These are phyloP conservation scores for Rhamnella rubrinervis DNA, from an alignment of 331 rosid genomes.

Conservation along the genomic window DNA sequence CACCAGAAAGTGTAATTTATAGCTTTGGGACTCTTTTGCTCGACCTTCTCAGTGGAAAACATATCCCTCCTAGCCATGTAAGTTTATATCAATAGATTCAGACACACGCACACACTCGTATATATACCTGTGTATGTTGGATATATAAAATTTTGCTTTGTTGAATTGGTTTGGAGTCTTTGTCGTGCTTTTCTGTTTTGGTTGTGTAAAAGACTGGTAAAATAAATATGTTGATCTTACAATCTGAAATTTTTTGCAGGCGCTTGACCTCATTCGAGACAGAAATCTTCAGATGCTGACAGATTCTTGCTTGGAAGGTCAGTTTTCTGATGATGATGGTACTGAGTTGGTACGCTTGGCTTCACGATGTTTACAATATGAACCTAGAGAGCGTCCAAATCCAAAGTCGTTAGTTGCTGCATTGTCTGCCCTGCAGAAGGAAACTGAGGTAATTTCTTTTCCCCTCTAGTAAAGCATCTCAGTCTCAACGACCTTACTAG, in stretches of 20 bases:
- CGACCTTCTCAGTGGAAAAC: conserved; percentile 86
- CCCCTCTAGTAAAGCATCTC: not conserved
- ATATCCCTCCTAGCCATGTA: conserved; percentile 87
- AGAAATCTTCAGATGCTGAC: conserved; percentile 87
- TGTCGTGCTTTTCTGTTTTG: not conserved
- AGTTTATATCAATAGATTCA: conserved; percentile 21
- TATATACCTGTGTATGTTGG: not conserved
- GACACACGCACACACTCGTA: not conserved
- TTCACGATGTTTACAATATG: conserved; percentile 82
- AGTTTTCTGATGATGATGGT: conserved; percentile 74
- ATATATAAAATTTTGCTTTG: not conserved
- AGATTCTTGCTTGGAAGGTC: conserved; percentile 87
- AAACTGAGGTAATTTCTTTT: conserved; percentile 62
- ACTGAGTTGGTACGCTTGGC: conserved; percentile 84
- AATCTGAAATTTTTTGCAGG: conserved; percentile 43
- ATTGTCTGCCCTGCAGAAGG: conserved; percentile 80
- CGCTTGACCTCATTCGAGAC: conserved; percentile 84
- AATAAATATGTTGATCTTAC: conserved; percentile 27
- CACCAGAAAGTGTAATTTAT: conserved; percentile 76
- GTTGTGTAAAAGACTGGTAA: not conserved
- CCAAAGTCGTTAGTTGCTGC: conserved; percentile 73
- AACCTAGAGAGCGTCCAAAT: conserved; percentile 87
- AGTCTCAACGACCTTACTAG: not conserved
- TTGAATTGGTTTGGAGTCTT: not conserved
- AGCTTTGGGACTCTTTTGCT: conserved; percentile 87